phyloP scores from a whole-genome alignment of 2,329 filamentous ascomycete species.

The Cladosporium oxysporum region DNA sequence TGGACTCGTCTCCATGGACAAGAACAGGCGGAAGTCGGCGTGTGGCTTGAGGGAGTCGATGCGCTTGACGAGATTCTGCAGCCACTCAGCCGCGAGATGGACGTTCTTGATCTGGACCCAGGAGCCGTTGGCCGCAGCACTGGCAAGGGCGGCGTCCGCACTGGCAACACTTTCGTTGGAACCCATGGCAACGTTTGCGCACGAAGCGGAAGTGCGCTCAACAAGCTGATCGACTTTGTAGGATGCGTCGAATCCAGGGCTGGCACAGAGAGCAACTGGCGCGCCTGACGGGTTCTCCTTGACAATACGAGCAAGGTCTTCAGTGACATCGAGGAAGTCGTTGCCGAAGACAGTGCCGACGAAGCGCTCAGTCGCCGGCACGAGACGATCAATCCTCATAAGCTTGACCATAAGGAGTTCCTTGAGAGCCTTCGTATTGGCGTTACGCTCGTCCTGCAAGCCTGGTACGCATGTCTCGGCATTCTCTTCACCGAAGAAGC shows the following conservation, averaged over 20 bases:
- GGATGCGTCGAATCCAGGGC: conserved; percentile 93
- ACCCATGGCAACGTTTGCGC: conserved; percentile 98
- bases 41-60: conserved; percentile 95
- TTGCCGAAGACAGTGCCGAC: conserved; percentile 81
- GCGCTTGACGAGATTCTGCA: conserved; percentile 95
- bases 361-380: conserved; percentile 90
- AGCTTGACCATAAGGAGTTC: conserved; percentile 91
- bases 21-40: conserved; percentile 87
- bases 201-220: conserved; percentile 76
- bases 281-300: conserved; percentile 79
- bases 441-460: conserved; percentile 60
- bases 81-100: conserved; percentile 91
- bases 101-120: conserved; percentile 99
- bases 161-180: conserved; percentile 91
- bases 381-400: conserved; percentile 92
- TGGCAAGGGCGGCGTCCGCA: conserved; percentile 92
- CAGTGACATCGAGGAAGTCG: conserved; percentile 77
- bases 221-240: conserved; percentile 98
- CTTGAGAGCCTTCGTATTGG: conserved; percentile 72
- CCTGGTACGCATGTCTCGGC: conserved; percentile 81
- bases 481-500: conserved; percentile 80
- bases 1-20: conserved; percentile 95
- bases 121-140: conserved; percentile 84
- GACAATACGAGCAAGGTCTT: conserved; percentile 83
- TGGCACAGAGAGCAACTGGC: conserved; percentile 90